phyloP scores from a whole-genome alignment of 495 filamentous ascomycete species.

The Parathielavia appendiculata region DNA sequence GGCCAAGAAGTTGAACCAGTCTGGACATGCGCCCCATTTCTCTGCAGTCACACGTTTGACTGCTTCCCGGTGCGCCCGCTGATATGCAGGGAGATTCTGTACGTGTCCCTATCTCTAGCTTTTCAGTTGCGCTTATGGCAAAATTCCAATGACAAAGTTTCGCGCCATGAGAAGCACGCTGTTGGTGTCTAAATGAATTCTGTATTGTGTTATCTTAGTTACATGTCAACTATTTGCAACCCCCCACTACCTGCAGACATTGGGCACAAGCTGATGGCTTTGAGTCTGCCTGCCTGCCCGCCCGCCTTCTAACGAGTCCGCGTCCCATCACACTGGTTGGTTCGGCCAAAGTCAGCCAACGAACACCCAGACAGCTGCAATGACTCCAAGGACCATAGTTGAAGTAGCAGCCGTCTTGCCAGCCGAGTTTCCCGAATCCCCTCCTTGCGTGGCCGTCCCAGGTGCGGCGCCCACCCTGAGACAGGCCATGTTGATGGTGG shows the following conservation, averaged over 20 bases:
- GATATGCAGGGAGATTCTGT: constrained; percentile 20
- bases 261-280: too few relatives aligned
- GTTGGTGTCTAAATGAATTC: too few relatives aligned
- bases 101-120: too few relatives aligned
- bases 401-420: neutral
- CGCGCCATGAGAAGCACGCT: too few relatives aligned
- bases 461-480: neutral
- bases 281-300: too few relatives aligned
- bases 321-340: neutral
- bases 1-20: constrained; percentile 5
- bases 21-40: constrained; percentile 12
- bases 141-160: too few relatives aligned
- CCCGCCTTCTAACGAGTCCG: neutral
- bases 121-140: too few relatives aligned
- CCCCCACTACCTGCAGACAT: too few relatives aligned
- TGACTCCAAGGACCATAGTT: neutral
- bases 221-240: too few relatives aligned
- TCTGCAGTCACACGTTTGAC: constrained; percentile 20
- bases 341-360: neutral
- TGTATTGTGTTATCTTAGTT: too few relatives aligned
- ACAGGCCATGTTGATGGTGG: neutral
- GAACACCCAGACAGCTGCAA: neutral
- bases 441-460: neutral
- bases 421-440: neutral
- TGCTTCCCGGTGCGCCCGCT: neutral